These are phyloP conservation scores for Urochloa ruziziensis DNA, from an alignment of 176 grass and related monocot species.

Conservation along the genomic window DNA sequence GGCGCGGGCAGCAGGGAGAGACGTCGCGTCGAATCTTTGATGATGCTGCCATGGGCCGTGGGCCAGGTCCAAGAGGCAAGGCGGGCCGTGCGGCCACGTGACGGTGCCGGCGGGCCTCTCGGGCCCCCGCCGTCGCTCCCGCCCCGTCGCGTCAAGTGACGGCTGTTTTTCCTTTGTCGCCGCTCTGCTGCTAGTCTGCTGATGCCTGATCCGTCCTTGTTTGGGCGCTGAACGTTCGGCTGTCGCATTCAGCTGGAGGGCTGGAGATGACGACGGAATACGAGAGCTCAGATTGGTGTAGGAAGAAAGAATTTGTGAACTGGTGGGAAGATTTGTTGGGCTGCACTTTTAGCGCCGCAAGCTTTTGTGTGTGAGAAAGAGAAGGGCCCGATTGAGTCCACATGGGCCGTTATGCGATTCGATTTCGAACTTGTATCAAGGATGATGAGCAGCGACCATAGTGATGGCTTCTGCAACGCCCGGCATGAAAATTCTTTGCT, in stretches of 20 bases:
- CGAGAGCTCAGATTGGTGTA: too few relatives aligned
- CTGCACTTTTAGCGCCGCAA: background rate
- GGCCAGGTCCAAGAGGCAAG: background rate
- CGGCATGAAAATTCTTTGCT: background rate
- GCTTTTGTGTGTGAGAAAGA: background rate
- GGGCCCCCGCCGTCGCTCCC: background rate
- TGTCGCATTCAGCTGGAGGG: background rate
- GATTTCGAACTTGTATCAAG: background rate
- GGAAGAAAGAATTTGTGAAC: background rate
- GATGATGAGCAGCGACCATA: background rate
- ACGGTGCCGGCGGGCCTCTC: background rate
- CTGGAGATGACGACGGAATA: too few relatives aligned
- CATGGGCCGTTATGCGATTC: background rate
- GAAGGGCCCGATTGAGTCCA: too few relatives aligned
- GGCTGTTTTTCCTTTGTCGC: background rate
- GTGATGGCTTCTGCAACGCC: background rate
- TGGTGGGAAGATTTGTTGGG: background rate
- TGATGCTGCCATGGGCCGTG: conserved; percentile 26
- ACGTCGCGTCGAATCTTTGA: conserved; percentile 33
- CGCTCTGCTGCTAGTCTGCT: too few relatives aligned
- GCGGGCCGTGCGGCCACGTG: conserved; percentile 43
- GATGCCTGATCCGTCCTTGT: background rate
- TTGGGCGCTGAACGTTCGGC: background rate
- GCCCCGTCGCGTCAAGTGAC: conserved; percentile 10
- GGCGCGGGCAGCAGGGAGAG: too few relatives aligned